Conservation (phyloP, 176 grass and related monocot genomes). For the Zizania latifolia region DNA sequence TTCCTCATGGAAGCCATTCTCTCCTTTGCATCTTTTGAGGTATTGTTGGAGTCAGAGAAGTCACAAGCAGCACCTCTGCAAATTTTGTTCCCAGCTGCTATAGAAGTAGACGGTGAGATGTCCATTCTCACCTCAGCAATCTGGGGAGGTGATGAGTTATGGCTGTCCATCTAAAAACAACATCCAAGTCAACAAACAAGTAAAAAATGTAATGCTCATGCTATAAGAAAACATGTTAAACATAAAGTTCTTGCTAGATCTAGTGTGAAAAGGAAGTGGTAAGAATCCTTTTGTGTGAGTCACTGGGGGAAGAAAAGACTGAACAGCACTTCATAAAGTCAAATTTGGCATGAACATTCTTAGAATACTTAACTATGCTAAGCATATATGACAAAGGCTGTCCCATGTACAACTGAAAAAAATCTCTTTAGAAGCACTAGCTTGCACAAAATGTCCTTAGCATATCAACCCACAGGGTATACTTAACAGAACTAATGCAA, state of each 20-base stretch:
- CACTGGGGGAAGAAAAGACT: too few relatives aligned
- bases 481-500: background rate
- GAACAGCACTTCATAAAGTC: too few relatives aligned
- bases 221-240: background rate
- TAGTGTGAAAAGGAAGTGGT: slow-evolving; percentile 1
- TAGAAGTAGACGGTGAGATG: slow-evolving; percentile 38
- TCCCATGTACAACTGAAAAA: too few relatives aligned
- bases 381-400: too few relatives aligned
- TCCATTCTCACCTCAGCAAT: slow-evolving; percentile 70
- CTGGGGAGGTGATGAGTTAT: slow-evolving; percentile 27
- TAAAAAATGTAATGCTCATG: background rate
- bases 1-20: slow-evolving; percentile 80
- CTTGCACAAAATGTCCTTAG: background rate
- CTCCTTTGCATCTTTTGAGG: slow-evolving; percentile 63
- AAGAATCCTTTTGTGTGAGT: too few relatives aligned
- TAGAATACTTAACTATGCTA: too few relatives aligned
- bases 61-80: slow-evolving; percentile 70
- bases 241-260: background rate
- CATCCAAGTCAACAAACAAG: slow-evolving; percentile 14
- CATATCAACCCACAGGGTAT: background rate
- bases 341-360: too few relatives aligned
- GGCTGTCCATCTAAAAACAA: slow-evolving; percentile 74
- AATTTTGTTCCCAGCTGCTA: slow-evolving; percentile 48
- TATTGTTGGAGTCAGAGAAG: slow-evolving; percentile 48
- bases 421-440: background rate